Evolutionary conservation across 2,329 filamentous ascomycete species (phyloP).

Genomic region (Grosmannia serpens): DNA sequence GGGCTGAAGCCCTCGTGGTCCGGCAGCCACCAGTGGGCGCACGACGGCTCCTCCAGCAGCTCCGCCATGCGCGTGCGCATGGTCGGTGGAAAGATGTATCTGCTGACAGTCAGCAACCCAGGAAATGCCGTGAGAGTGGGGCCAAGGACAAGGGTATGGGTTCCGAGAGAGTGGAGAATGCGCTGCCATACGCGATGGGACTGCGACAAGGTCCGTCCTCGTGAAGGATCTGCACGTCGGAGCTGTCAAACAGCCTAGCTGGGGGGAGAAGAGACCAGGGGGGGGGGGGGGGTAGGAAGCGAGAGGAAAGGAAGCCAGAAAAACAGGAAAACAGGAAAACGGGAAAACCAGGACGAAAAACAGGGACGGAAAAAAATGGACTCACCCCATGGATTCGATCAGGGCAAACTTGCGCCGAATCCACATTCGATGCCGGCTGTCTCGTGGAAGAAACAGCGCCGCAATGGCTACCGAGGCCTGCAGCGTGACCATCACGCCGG

Average conservation of each 20-base stretch:
- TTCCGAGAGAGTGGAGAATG: no score
- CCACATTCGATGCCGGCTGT: slow-evolving; percentile 66
- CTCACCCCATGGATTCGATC: slow-evolving; percentile 42
- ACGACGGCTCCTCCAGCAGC: slow-evolving; percentile 59
- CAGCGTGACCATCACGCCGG: slow-evolving; percentile 58
- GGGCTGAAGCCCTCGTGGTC: slow-evolving; percentile 64
- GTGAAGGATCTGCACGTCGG: no score
- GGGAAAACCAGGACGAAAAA: neutral
- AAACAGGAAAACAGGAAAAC: neutral
- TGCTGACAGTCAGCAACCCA: slow-evolving; percentile 24
- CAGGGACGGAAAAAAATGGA: neutral
- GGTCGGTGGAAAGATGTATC: slow-evolving; percentile 70
- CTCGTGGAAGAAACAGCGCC: slow-evolving; percentile 67
- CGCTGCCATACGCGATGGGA: no score
- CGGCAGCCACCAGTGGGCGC: slow-evolving; percentile 81
- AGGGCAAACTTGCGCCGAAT: slow-evolving; percentile 65
- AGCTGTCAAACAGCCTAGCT: no score
- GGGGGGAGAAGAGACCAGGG: neutral
- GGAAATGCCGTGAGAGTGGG: neutral
- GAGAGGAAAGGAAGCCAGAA: slow-evolving; percentile 1
- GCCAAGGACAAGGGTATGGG: no score
- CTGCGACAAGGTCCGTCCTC: neutral
- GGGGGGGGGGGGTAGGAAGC: neutral
- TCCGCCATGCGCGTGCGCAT: slow-evolving; percentile 67
- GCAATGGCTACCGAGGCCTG: slow-evolving; percentile 70